Percentiles rank a stretch among this genome's conserved stretches.
These are phyloP conservation scores for Kwoniella sp. DNA, from an alignment of 768 basidiomycete genomes.

Conservation along the genomic window DNA sequence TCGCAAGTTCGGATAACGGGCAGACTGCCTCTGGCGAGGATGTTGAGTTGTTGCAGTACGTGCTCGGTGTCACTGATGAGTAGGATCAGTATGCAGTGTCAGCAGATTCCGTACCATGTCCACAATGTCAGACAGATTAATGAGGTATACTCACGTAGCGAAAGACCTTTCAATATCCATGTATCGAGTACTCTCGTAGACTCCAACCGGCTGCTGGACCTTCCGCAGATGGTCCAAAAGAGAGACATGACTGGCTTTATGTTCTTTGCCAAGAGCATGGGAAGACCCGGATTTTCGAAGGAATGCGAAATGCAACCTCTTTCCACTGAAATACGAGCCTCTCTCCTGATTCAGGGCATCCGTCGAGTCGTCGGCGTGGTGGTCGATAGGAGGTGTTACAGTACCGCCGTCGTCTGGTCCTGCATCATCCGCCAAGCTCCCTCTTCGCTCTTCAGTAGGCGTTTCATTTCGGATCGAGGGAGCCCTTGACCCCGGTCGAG, in stretches of 20 bases:
- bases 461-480: constrained; percentile 35
- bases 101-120: too few relatives aligned
- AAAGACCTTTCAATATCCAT: constrained; percentile 50
- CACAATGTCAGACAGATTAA: too few relatives aligned
- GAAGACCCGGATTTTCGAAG: constrained; percentile 25
- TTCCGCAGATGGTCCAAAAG: constrained; percentile 48
- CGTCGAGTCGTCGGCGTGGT: constrained; percentile 17
- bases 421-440: constrained; percentile 11
- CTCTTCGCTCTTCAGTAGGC: constrained; percentile 10
- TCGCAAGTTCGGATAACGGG: constrained; percentile 36
- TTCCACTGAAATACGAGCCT: constrained; percentile 15
- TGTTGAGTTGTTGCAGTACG: constrained; percentile 43
- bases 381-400: constrained; percentile 20
- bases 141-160: constrained; percentile 29
- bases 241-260: constrained; percentile 41
- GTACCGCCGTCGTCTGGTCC: constrained; percentile 7
- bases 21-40: constrained; percentile 36
- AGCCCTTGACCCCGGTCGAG: constrained; percentile 34
- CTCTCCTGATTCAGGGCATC: constrained; percentile 18
- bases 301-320: constrained; percentile 28
- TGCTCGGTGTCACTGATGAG: constrained; percentile 47
- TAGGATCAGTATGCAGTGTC: too few relatives aligned
- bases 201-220: constrained; percentile 49
- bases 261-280: constrained; percentile 19
- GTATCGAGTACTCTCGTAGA: constrained; percentile 52